These are phyloP conservation scores for Selaginella tamariscina DNA, from an alignment of 75 land plant species.

Conservation along the genomic window DNA sequence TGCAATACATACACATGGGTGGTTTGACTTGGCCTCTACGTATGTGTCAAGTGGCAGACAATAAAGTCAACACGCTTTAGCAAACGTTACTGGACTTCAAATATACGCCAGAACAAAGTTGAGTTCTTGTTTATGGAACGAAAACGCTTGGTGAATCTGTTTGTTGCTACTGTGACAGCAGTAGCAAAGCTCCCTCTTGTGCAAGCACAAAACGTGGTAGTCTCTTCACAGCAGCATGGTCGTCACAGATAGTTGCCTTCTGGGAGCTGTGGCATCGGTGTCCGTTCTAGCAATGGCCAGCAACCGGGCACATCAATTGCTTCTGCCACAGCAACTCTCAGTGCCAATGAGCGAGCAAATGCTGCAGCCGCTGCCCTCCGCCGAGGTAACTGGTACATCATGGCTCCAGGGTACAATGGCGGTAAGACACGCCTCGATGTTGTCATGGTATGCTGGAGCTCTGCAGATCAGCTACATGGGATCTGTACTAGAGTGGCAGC, in stretches of 20 bases:
- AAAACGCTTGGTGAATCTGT: too few species aligned
- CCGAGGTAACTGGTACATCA: background rate
- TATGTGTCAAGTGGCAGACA: too few species aligned
- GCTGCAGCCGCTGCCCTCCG: conserved; percentile 1
- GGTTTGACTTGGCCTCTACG: too few species aligned
- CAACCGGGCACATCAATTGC: background rate
- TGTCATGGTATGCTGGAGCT: background rate
- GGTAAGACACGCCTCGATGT: conserved; percentile 1
- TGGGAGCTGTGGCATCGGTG: conserved; percentile 12
- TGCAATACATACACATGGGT: too few species aligned
- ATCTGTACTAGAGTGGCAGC: background rate
- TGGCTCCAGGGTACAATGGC: conserved; percentile 7
- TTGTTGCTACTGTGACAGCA: too few species aligned
- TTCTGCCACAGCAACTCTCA: background rate
- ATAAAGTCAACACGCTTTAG: too few species aligned
- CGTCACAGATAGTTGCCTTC: conserved; percentile 9
- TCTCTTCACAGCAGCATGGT: conserved; percentile 11
- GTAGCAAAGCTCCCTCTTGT: background rate
- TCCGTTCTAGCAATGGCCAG: conserved; percentile 5
- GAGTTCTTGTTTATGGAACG: too few species aligned
- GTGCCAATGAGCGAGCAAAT: background rate
- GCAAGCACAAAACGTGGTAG: background rate
- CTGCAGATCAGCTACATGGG: background rate
- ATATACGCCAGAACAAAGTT: too few species aligned
- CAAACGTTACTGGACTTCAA: too few species aligned